Base-by-base conservation (phyloP, 495 filamentous ascomycete species). In the Talaromyces borbonicus region DNA sequence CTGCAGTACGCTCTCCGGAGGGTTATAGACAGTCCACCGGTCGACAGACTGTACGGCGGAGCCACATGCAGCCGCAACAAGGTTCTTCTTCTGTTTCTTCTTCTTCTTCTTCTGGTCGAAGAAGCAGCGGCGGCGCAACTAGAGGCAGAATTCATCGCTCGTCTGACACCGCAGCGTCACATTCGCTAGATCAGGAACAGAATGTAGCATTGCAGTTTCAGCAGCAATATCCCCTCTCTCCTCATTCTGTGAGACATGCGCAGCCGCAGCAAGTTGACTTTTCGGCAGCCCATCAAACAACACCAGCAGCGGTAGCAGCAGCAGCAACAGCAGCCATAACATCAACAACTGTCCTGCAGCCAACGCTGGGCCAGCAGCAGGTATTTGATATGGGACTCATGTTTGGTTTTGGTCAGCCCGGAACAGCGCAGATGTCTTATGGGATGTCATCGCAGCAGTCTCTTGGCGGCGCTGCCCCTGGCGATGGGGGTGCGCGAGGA, bases 401-500 rank as follows among this genome's bases (percentile, higher is more conserved):
- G 5, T 41, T 24, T 23, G 23, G 23, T 9, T 41, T 41, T 15
- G 38, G 26, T 23, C 38, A 41, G 15, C 16, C 38, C 38, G 38
- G 38, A 25, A 41, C 38, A 26, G 38, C 38, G 23, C 38, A 41
- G 38, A 41, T 26, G 20, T 8, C 38, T 41, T 41, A 26, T 16
- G 38, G 11, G 3, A 41, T 41, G 23, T 26, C 38, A 4, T 26
- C 26, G 19, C 22, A 20, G 26, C 20, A 41, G 38, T n/a, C 25
- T 30, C 14, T 44, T 32, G 41, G 29, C 41, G 41, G 25, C 32
- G n/a, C 41, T 44, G 12, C 15, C 26, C 15, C 16, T 8, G n/a
- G n/a, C n/a, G 19, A 25, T 29, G 39, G 39, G 19, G 35, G 35
- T 38, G 33, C 78, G 50, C 79, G 80, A n/a, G n/a, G n/a, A 52